Evolutionary conservation across 805 yeast species (phyloP), one percentile per base, ranked within the genome.

Genomic region (Candida montana): DNA sequence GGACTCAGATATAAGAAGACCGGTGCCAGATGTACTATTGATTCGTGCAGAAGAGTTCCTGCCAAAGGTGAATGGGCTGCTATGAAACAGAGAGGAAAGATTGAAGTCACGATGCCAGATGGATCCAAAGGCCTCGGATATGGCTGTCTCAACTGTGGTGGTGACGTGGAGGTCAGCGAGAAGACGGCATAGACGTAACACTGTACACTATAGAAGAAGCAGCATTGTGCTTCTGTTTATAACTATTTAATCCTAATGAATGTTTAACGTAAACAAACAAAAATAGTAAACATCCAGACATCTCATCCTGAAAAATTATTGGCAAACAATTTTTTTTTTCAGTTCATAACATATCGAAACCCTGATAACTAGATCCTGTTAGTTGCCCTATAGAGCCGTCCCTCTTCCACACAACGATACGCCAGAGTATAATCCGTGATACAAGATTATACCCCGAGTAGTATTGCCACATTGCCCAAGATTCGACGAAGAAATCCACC

Each of bases 1-100:
- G 99, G 99, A 1, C 69, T 91, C 54, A 72, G 99, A 50, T 91
- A 86, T 67, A 90, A 93, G 63, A 91, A 91, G 67, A 90, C 97
- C 0, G 85, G 87, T 21, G 95, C 95, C 3, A 75, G 97, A 57
- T 91, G 99, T 64, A 68, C 84, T 38, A 83, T 85, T 52, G 63
- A 71, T 2, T 57, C 64, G 16, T 91, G 99, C 66, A 76, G 83
- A 50, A 79, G 91, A 55, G 89, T 91, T 46, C 99, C 99, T 5
- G 95, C 97, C 17, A 90, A 91, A 64, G 91, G 96, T 47, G 98
- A 91, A 64, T 84, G 96, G 86, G 76, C 88, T 5, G 69, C 86
- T 27, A 90, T 90, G 91, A 82, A 81, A 56, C 72, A 76, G 42
- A 78, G 83, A 58, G 90, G 87, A 15, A 69, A 71, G 44, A 49